A percentile compares a stretch with the other conserved stretches of the same genome.
These are phyloP conservation scores for Nymphaea thermarum DNA, from an alignment of 164 flowering plant genomes.

Conservation along the genomic window DNA sequence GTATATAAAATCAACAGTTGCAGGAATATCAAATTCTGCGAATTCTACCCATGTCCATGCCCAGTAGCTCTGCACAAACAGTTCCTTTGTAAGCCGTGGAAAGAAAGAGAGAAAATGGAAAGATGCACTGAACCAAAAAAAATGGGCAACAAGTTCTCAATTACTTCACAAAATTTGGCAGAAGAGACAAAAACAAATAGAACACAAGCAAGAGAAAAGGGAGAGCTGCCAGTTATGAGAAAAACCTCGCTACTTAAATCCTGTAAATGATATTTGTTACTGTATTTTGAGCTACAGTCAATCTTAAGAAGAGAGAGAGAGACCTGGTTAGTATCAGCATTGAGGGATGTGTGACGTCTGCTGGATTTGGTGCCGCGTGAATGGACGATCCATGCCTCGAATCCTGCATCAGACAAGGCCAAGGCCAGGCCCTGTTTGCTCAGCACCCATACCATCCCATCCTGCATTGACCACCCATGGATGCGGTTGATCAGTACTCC, in stretches of 20 bases:
- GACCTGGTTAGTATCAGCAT: neutral
- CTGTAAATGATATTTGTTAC: no score
- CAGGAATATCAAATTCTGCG: slow-evolving; percentile 45
- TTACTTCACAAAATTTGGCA: no score
- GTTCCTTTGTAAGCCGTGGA: neutral
- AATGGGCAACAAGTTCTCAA: no score
- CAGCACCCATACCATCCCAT: neutral
- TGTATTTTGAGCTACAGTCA: no score
- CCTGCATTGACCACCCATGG: neutral
- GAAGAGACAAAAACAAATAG: no score
- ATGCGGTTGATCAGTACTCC: neutral
- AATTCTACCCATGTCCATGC: slow-evolving; percentile 79
- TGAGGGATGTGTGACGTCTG: neutral
- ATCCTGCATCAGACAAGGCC: neutral
- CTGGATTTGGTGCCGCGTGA: neutral
- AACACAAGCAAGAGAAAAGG: no score
- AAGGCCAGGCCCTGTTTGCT: neutral
- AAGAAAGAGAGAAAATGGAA: neutral
- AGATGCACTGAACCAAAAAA: no score
- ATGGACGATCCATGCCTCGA: neutral
- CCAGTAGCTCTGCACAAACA: slow-evolving; percentile 43
- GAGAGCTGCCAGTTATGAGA: no score
- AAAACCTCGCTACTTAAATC: no score
- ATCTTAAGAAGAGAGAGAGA: neutral
- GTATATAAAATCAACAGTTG: slow-evolving; percentile 30